These are phyloP conservation scores for Anisodus tanguticus DNA, from an alignment of 257 asterid genomes.

Conservation along the genomic window DNA sequence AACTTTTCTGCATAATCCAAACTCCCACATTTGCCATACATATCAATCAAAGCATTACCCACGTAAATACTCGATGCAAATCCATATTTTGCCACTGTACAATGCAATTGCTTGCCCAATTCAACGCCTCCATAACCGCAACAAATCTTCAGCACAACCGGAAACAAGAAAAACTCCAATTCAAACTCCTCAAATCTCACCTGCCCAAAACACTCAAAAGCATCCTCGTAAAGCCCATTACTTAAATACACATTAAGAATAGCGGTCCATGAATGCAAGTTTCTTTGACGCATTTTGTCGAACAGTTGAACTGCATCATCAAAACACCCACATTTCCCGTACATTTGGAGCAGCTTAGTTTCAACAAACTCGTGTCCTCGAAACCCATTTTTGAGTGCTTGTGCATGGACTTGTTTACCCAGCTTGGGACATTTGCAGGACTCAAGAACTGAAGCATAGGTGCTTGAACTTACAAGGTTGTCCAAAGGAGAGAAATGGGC, in stretches of 20 bases:
- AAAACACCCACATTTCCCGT: constrained; percentile 49
- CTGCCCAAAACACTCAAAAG: constrained; percentile 46
- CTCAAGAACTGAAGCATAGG: constrained; percentile 62
- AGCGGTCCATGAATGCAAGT: constrained; percentile 62
- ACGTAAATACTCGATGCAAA: constrained; percentile 60
- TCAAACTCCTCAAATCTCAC: constrained; percentile 55
- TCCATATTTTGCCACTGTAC: constrained; percentile 54
- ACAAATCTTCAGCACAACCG: constrained; percentile 68
- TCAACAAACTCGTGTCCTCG: constrained; percentile 60
- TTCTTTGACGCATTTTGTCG: constrained; percentile 67
- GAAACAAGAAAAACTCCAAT: constrained; percentile 75
- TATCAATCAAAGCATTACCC: constrained; percentile 74
- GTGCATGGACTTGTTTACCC: constrained; percentile 73
- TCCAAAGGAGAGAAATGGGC: constrained; percentile 19
- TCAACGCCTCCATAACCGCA: constrained; percentile 63
- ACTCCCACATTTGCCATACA: constrained; percentile 75
- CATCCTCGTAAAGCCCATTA: constrained; percentile 49
- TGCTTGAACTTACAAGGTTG: constrained; percentile 47
- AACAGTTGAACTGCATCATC: constrained; percentile 48
- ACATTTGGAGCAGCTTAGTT: constrained; percentile 65
- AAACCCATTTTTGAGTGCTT: constrained; percentile 64
- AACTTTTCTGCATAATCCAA: constrained; percentile 56
- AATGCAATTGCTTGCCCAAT: constrained; percentile 75
- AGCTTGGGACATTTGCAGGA: constrained; percentile 48
- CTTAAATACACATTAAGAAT: constrained; percentile 52